phyloP scores from a whole-genome alignment of 768 basidiomycete genomes.

The Naganishia vishniacii region DNA sequence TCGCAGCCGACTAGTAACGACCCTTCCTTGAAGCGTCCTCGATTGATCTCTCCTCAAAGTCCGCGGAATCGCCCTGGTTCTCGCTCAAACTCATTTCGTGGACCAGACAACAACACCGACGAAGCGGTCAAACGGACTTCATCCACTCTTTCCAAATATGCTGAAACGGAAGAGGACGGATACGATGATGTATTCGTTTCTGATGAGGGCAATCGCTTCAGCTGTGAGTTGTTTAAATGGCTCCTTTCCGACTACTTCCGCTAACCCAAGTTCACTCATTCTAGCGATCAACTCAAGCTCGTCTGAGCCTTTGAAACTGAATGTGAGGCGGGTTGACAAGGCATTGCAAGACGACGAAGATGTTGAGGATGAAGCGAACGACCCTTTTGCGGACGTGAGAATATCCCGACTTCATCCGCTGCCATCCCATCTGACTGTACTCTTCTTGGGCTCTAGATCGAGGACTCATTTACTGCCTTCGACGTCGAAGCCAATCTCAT shows the following conservation, averaged over 20 bases:
- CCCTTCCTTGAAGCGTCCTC: neutral
- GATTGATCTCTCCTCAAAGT: neutral
- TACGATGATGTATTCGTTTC: conserved; percentile 84
- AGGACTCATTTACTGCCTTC: conserved; percentile 85
- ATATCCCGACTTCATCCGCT: no score
- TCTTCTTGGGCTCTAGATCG: no score
- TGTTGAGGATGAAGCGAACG: conserved; percentile 53
- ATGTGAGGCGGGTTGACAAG: conserved; percentile 76
- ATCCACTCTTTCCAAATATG: conserved; percentile 62
- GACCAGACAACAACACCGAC: conserved; percentile 9
- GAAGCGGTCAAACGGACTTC: conserved; percentile 16
- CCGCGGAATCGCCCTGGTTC: conserved; percentile 20
- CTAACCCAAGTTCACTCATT: neutral
- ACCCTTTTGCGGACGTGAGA: conserved; percentile 89
- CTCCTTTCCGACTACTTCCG: neutral
- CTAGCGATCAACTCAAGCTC: conserved; percentile 25
- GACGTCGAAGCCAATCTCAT: conserved; percentile 87
- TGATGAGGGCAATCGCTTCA: conserved; percentile 11
- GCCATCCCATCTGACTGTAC: no score
- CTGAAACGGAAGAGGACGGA: conserved; percentile 82
- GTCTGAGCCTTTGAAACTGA: conserved; percentile 69
- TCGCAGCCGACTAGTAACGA: neutral
- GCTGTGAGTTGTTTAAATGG: neutral
- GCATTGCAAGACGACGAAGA: conserved; percentile 89
- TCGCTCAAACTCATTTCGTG: conserved; percentile 32